Evolutionary conservation across 2,329 filamentous ascomycete genomes (phyloP).

Genomic region (Cordyceps tenuipes): DNA sequence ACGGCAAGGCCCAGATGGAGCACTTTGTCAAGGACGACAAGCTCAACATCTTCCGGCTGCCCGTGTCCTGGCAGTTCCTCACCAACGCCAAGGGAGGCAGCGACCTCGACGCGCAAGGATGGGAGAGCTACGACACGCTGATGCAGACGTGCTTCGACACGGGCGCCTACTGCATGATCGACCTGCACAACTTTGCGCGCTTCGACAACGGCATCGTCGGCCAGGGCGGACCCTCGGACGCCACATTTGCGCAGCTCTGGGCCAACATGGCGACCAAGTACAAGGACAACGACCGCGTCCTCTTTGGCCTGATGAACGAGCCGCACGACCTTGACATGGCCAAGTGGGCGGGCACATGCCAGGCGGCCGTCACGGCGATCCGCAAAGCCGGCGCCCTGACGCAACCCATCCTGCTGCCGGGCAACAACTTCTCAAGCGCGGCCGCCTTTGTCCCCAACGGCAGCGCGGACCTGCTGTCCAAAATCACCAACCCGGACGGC

Average conservation of each 20-base stretch:
- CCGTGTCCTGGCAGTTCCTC: constrained; percentile 50
- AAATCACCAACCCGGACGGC: constrained; percentile 51
- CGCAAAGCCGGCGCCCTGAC: constrained; percentile 52
- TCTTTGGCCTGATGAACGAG: constrained; percentile 64
- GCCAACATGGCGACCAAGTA: constrained; percentile 50
- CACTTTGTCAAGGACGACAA: constrained; percentile 44
- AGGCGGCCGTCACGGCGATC: constrained; percentile 57
- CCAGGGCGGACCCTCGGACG: constrained; percentile 54
- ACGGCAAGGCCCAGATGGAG: constrained; percentile 38
- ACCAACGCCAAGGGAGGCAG: constrained; percentile 42
- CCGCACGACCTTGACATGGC: constrained; percentile 52
- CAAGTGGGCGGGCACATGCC: constrained; percentile 52
- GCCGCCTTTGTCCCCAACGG: constrained; percentile 39
- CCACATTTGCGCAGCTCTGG: constrained; percentile 52
- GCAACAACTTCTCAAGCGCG: constrained; percentile 49
- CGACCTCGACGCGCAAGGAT: constrained; percentile 38
- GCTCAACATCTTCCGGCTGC: constrained; percentile 43
- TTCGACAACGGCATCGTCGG: constrained; percentile 57
- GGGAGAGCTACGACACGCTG: constrained; percentile 45
- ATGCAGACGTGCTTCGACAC: constrained; percentile 48
- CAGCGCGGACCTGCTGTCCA: constrained; percentile 41
- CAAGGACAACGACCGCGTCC: constrained; percentile 41
- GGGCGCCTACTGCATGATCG: constrained; percentile 51
- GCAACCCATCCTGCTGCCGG: constrained; percentile 57
- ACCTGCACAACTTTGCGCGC: constrained; percentile 51